Percentiles rank a stretch among this genome's conserved stretches.
phyloP scores from a whole-genome alignment of 495 filamentous ascomycete genomes.

The Glutinoglossum americanum region DNA sequence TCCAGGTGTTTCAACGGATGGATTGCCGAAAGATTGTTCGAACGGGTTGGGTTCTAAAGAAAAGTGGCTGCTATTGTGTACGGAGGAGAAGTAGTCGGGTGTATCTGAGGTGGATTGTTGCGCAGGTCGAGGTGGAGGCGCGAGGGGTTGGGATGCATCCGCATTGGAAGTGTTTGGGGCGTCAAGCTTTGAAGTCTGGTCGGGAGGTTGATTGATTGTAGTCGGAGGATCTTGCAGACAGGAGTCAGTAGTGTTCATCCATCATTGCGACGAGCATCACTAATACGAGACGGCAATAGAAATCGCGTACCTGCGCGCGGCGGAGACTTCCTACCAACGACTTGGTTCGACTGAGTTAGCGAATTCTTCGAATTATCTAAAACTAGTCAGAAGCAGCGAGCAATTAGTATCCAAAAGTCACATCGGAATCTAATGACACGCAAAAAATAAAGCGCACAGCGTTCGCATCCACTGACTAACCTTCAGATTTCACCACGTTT shows the following conservation, averaged over 20 bases:
- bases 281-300: background rate
- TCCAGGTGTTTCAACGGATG: conserved; percentile 62
- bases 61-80: conserved; percentile 33
- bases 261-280: background rate
- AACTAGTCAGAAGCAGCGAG: background rate
- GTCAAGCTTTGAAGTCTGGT: conserved; percentile 21
- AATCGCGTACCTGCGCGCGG: conserved; percentile 12
- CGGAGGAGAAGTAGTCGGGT: conserved; percentile 59
- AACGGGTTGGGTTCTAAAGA: conserved; percentile 88
- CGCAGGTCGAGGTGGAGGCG: conserved; percentile 55
- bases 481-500: conserved; percentile 22
- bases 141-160: conserved; percentile 38
- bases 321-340: conserved; percentile 8
- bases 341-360: background rate
- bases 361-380: background rate
- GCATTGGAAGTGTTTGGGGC: conserved; percentile 12
- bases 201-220: conserved; percentile 22
- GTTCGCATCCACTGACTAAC: conserved; percentile 14
- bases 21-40: conserved; percentile 69
- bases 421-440: conserved; percentile 1
- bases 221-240: conserved; percentile 22
- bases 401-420: background rate
- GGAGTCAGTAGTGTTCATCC: background rate
- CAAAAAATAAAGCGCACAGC: background rate
- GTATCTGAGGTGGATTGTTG: conserved; percentile 30